Evolutionary conservation across 345 rosid species (phyloP).

Genomic region (Melaleuca alternifolia): DNA sequence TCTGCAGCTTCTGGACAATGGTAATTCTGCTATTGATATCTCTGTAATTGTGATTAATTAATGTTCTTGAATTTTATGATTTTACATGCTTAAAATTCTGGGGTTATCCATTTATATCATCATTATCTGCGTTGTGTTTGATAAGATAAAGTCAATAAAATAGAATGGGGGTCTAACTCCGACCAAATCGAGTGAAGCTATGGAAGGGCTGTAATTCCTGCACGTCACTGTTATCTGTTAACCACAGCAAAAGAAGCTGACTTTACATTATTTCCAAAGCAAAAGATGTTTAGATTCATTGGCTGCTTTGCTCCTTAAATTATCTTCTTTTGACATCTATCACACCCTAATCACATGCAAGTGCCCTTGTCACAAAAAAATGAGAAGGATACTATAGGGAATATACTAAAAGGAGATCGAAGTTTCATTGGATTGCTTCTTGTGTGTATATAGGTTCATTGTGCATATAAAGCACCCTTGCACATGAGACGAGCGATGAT

Average conservation of each 20-base stretch:
- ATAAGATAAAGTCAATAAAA: neutral
- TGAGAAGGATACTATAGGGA: neutral
- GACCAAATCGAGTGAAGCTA: neutral
- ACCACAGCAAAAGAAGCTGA: neutral
- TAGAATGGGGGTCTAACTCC: neutral
- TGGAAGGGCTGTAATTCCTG: neutral
- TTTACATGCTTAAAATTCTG: neutral
- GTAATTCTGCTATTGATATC: conserved; percentile 19
- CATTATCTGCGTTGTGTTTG: neutral
- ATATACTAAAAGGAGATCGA: neutral
- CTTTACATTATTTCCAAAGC: neutral
- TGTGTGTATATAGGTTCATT: neutral
- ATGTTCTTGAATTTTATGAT: neutral
- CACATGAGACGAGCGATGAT: neutral
- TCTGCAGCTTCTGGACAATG: conserved; percentile 80
- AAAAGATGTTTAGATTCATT: neutral
- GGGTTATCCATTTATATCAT: neutral
- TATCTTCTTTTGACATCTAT: neutral
- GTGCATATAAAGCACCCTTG: neutral
- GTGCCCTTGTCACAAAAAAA: neutral
- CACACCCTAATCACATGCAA: neutral
- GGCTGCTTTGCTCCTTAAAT: neutral
- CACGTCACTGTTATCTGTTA: neutral
- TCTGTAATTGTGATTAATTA: neutral
- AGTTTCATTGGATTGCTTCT: neutral